Base-by-base conservation (phyloP, 768 basidiomycete genomes). In the Rickenella mellea region DNA sequence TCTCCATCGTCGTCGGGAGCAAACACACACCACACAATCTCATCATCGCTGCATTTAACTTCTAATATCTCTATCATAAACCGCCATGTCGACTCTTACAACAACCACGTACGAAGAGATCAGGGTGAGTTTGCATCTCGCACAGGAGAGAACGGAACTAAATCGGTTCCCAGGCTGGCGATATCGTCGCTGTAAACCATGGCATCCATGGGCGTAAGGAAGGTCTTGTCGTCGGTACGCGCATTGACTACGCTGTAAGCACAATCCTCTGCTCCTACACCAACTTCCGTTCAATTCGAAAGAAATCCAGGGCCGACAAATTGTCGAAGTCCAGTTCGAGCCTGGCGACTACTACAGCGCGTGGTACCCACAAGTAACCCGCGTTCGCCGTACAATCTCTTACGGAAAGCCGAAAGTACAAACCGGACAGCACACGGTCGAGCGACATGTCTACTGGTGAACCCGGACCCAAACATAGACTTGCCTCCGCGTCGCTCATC, bases 241-340 rank as follows among this genome's bases (percentile, higher is more conserved):
- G 83, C 63, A 52, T 73, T 44, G 87, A 90, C 73, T 66, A 70
- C 50, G 61, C 69, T 41, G 15, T 8, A 25, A 9, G 2, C 35
- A 17, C 27, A 40, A 2, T 35, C 22, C 42, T 8, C 30, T 30
- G 10, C 3, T 17, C 24, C 19, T 36, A 36, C 33, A 36, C 19
- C 10, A 11, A n/a, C 19, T 20, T 26, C 31, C 4, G 20, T 28
- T 12, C 40, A 24, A 17, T 25, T 5, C 33, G 19, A 17, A n/a
- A 35, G 33, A 17, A 11, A 19, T 40, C 6, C 48, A 90, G 87
- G 87, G 86, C 41, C 80, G 85, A 43, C 83, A 85, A 65, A 71
- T 89, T 50, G 64, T 91, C 47, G 83, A 88, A 55, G 81, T 91
- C 24, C 86, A 84, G 55, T 74, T 91, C 44, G 84, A 88, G 44